Evolutionary conservation across 805 yeast species (phyloP).

Genomic region (Cyberlindnera maclurae): DNA sequence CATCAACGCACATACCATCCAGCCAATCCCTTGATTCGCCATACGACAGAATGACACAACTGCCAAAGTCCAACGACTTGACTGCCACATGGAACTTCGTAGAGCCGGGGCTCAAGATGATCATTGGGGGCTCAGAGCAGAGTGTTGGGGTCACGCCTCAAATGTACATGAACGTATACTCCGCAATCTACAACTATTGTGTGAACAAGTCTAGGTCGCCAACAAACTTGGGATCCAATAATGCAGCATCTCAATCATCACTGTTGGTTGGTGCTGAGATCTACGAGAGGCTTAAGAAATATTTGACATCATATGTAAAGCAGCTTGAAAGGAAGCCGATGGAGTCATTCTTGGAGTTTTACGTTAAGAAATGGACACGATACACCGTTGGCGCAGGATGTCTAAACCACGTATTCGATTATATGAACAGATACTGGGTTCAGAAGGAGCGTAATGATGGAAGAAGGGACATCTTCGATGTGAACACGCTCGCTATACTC

Average conservation of each 20-base stretch:
- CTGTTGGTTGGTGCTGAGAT: conserved; percentile 83
- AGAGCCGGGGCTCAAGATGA: conserved; percentile 67
- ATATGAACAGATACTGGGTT: conserved; percentile 96
- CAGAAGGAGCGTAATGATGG: conserved; percentile 94
- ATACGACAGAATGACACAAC: conserved; percentile 13
- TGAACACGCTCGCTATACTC: conserved; percentile 77
- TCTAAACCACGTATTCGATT: conserved; percentile 88
- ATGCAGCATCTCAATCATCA: conserved; percentile 28
- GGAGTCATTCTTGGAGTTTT: conserved; percentile 72
- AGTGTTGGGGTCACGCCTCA: conserved; percentile 49
- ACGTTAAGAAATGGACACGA: conserved; percentile 83
- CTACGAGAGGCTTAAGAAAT: conserved; percentile 62
- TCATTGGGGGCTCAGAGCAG: conserved; percentile 58
- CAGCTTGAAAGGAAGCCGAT: conserved; percentile 42
- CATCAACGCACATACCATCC: too few species aligned
- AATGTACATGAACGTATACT: conserved; percentile 84
- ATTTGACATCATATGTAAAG: conserved; percentile 53
- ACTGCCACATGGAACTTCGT: conserved; percentile 71
- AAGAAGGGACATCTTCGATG: conserved; percentile 81
- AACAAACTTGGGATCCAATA: conserved; percentile 24
- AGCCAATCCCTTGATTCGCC: too few species aligned
- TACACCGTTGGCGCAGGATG: conserved; percentile 88
- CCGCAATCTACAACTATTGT: conserved; percentile 90
- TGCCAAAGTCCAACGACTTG: conserved; percentile 55
- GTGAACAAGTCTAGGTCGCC: conserved; percentile 63